A percentile compares a stretch with the other conserved stretches of the same genome.
Evolutionary conservation across 2,329 filamentous ascomycete genomes (phyloP).

Genomic region (Westerdykella aurantiaca): DNA sequence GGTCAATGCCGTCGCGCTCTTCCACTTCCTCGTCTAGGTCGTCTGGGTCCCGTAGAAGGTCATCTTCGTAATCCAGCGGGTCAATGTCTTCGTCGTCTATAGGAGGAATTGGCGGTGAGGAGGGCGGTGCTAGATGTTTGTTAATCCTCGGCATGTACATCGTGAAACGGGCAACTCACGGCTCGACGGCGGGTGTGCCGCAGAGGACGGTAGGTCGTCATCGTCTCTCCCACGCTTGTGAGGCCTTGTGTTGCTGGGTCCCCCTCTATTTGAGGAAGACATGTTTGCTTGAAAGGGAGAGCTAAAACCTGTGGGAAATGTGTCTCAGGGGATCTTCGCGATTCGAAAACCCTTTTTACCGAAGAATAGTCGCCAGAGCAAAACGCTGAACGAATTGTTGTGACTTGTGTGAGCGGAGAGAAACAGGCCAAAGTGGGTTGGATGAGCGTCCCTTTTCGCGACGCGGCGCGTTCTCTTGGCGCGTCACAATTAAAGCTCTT

Average conservation of each 20-base stretch:
- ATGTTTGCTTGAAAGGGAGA: constrained; percentile 77
- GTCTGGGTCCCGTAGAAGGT: constrained; percentile 59
- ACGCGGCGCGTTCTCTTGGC: constrained; percentile 3
- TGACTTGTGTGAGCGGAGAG: too few species aligned
- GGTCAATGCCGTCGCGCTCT: constrained; percentile 63
- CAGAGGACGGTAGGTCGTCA: constrained; percentile 54
- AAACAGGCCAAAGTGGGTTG: too few species aligned
- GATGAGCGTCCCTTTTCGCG: too few species aligned
- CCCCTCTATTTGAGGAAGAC: constrained; percentile 75
- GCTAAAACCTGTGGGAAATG: constrained; percentile 44
- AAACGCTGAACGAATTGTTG: too few species aligned
- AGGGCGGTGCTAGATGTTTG: constrained; percentile 46
- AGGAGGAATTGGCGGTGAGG: constrained; percentile 60
- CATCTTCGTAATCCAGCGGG: constrained; percentile 59
- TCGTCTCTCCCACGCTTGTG: constrained; percentile 64
- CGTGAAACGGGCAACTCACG: constrained; percentile 43
- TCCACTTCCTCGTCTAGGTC: constrained; percentile 64
- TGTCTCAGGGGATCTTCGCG: not conserved
- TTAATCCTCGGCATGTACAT: constrained; percentile 1
- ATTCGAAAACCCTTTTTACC: too few species aligned
- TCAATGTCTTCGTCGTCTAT: constrained; percentile 69
- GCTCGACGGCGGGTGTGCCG: constrained; percentile 56
- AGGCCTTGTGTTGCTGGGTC: constrained; percentile 45
- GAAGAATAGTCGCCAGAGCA: too few species aligned
- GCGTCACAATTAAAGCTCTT: constrained; percentile 3